Evolutionary conservation across 2,329 filamentous ascomycete genomes (phyloP).

Genomic region (Arthrobotrys sphaeroides): DNA sequence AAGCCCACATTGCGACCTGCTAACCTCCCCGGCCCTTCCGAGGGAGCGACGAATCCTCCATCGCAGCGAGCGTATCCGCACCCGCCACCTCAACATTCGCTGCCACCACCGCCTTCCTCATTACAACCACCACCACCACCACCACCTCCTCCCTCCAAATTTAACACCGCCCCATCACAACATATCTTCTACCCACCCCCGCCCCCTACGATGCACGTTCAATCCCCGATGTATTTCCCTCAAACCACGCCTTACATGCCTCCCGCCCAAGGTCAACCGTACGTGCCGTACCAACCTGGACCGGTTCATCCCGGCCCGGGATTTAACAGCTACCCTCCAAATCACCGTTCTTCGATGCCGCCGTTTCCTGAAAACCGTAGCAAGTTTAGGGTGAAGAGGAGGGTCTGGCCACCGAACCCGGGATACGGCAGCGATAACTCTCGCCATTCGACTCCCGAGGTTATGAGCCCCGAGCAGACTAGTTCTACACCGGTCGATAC

Average conservation of each 20-base stretch:
- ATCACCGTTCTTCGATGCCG: neutral
- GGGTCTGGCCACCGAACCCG: neutral
- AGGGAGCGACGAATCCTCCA: neutral
- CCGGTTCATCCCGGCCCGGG: neutral
- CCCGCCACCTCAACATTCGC: neutral
- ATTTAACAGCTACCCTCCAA: neutral
- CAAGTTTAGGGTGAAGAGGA: neutral
- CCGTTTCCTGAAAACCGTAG: neutral
- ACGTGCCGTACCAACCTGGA: neutral
- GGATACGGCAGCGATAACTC: neutral
- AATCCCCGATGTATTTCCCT: neutral
- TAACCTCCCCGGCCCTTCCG: neutral
- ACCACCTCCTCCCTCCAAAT: too few species aligned
- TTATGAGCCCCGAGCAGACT: neutral
- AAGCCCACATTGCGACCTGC: neutral
- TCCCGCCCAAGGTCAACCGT: neutral
- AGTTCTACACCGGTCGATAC: neutral
- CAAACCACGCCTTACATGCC: neutral
- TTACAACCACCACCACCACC: slow-evolving; percentile 1
- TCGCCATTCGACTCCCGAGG: neutral
- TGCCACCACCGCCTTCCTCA: neutral
- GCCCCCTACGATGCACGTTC: neutral
- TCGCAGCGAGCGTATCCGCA: neutral
- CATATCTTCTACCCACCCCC: neutral
- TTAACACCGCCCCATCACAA: neutral